These are phyloP conservation scores for Pleurotus tuoliensis DNA, from an alignment of 768 basidiomycete species.

Conservation along the genomic window DNA sequence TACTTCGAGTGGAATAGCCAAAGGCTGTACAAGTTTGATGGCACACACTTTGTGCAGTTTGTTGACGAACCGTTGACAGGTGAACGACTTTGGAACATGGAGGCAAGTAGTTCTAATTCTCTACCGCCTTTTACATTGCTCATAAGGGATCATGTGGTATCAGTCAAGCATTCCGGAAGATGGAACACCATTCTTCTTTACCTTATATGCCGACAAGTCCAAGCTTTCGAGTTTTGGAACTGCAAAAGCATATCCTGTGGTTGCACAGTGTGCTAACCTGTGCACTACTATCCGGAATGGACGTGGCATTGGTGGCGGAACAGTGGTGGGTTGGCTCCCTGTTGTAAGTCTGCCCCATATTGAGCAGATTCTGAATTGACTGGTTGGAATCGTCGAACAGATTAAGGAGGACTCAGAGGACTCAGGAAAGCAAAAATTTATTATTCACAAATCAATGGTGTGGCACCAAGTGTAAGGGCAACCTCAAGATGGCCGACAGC, in stretches of 20 bases:
- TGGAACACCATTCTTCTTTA: conserved; percentile 24
- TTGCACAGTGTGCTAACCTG: conserved; percentile 29
- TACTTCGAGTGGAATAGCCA: conserved; percentile 29
- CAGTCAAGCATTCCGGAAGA: conserved; percentile 15
- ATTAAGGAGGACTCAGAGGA: conserved; percentile 27
- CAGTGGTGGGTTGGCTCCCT: conserved; percentile 35
- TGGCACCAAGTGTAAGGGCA: conserved; percentile 40
- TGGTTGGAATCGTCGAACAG: conserved; percentile 11
- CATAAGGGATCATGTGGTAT: background rate
- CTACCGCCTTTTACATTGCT: background rate
- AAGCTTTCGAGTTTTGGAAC: conserved; percentile 33
- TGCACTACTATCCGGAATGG: conserved; percentile 28
- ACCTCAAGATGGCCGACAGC: too few relatives aligned
- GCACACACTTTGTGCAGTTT: conserved; percentile 17
- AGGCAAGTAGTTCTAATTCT: conserved; percentile 21
- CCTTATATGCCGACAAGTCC: conserved; percentile 39
- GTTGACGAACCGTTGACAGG: conserved; percentile 35
- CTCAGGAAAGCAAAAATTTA: conserved; percentile 25
- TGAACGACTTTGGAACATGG: conserved; percentile 30
- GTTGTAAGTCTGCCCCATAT: conserved; percentile 21
- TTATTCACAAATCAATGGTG: conserved; percentile 28
- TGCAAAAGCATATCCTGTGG: conserved; percentile 32
- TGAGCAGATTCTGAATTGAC: conserved; percentile 13
- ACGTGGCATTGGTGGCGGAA: conserved; percentile 26
- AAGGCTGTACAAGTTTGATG: conserved; percentile 23